phyloP scores from a whole-genome alignment of 106 monocot genomes.

The Dioscorea dumetorum region DNA sequence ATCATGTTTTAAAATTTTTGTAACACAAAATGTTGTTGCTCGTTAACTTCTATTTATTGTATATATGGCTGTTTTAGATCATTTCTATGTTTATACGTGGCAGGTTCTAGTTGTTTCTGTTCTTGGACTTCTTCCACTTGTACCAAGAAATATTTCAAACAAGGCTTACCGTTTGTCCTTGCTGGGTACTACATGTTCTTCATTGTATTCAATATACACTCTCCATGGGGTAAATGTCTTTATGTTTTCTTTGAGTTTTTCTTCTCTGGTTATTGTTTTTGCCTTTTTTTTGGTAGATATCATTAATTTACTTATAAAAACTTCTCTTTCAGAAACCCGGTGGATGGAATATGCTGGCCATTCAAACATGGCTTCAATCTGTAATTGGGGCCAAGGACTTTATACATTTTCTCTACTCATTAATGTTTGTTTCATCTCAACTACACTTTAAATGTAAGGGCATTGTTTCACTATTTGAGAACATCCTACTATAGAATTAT shows the following conservation, averaged over 20 bases:
- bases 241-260: background rate
- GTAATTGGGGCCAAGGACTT: slow-evolving; percentile 71
- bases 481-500: background rate
- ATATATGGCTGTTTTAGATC: background rate
- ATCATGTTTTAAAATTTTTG: background rate
- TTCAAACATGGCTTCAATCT: slow-evolving; percentile 69
- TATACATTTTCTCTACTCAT: slow-evolving; percentile 61
- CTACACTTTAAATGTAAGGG: slow-evolving; percentile 63
- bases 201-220: slow-evolving; percentile 62
- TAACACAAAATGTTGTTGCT: no score
- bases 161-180: slow-evolving; percentile 65
- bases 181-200: slow-evolving; percentile 58
- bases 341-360: slow-evolving; percentile 59
- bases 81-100: background rate
- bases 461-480: slow-evolving; percentile 2
- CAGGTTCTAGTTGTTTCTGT: slow-evolving; percentile 60
- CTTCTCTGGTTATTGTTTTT: background rate
- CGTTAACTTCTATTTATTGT: no score
- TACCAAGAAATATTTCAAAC: slow-evolving; percentile 36
- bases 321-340: slow-evolving; percentile 59
- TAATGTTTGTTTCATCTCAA: slow-evolving; percentile 63
- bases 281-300: background rate
- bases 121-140: slow-evolving; percentile 59
- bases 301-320: slow-evolving; percentile 3
- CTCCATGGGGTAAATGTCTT: slow-evolving; percentile 47